These are phyloP conservation scores for Pichia sp. DNA, from an alignment of 1,139 yeast species.

Conservation along the genomic window DNA sequence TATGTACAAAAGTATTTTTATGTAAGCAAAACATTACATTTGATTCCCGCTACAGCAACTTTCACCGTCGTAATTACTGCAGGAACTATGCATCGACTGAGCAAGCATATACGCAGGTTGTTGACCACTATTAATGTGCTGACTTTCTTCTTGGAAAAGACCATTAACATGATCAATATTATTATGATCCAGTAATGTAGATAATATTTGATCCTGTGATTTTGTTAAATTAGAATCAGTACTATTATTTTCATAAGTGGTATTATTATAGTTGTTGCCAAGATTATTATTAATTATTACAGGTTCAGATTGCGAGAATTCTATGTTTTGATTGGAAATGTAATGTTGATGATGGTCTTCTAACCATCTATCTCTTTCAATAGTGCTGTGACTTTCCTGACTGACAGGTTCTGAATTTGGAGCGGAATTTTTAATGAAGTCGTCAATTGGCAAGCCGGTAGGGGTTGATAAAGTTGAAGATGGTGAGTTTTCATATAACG, in stretches of 20 bases:
- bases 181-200: background rate
- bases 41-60: background rate
- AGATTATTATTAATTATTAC: no score
- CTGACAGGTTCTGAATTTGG: no score
- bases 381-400: no score
- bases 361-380: background rate
- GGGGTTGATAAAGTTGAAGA: conserved; percentile 8
- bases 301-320: no score
- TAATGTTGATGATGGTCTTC: background rate
- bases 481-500: conserved; percentile 14
- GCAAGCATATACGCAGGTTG: no score
- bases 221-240: background rate
- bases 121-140: no score
- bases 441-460: background rate
- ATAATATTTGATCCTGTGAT: background rate
- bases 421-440: no score
- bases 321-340: background rate
- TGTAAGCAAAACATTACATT: no score
- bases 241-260: background rate
- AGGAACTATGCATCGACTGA: no score
- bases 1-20: no score
- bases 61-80: background rate
- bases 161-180: background rate
- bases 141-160: no score
- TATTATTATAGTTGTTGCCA: background rate